phyloP scores from a whole-genome alignment of 2,329 filamentous ascomycete species.

The Xylariaceae sp. region DNA sequence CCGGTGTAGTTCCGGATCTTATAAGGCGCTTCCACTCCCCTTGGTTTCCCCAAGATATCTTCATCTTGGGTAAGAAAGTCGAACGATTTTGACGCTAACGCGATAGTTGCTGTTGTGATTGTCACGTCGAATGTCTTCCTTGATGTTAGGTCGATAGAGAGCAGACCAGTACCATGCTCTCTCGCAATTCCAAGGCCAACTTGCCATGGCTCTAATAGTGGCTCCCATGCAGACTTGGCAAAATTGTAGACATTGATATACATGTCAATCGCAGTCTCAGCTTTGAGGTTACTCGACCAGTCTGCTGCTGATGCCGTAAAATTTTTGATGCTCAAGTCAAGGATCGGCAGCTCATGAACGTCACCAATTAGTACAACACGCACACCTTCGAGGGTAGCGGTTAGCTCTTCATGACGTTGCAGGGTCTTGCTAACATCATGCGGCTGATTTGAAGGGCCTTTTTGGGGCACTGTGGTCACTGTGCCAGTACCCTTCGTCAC shows the following conservation, averaged over 20 bases:
- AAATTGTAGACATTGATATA: slow-evolving; percentile 99
- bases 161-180: slow-evolving; percentile 73
- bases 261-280: slow-evolving; percentile 88
- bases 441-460: slow-evolving; percentile 37
- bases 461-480: slow-evolving; percentile 38
- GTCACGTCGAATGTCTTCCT: slow-evolving; percentile 92
- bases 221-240: slow-evolving; percentile 98
- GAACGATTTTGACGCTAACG: slow-evolving; percentile 89
- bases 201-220: slow-evolving; percentile 93
- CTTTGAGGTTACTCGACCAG: slow-evolving; percentile 88
- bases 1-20: slow-evolving; percentile 94
- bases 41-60: slow-evolving; percentile 90
- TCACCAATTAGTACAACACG: slow-evolving; percentile 95
- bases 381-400: slow-evolving; percentile 85
- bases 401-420: slow-evolving; percentile 73
- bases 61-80: slow-evolving; percentile 88
- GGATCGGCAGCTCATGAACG: slow-evolving; percentile 89
- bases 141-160: slow-evolving; percentile 86
- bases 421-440: slow-evolving; percentile 44
- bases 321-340: slow-evolving; percentile 91
- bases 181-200: slow-evolving; percentile 89
- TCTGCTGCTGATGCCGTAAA: slow-evolving; percentile 86
- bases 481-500: slow-evolving; percentile 47
- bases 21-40: slow-evolving; percentile 90
- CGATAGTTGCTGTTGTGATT: slow-evolving; percentile 91